Base-by-base conservation (phyloP, 1,284 basidiomycete genomes). In the Ustilago xerochloae region DNA sequence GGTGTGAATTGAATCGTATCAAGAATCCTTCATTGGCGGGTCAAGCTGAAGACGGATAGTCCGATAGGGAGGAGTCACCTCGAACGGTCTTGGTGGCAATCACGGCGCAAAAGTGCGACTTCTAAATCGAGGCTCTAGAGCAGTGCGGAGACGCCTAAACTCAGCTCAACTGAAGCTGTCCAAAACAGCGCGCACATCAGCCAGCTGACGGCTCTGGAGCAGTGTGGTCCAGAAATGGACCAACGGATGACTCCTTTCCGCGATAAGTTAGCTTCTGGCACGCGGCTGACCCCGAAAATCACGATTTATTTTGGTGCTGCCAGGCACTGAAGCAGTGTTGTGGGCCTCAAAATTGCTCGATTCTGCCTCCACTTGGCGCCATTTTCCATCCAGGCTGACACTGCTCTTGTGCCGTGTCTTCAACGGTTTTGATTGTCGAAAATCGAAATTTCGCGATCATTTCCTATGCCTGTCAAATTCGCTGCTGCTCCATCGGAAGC, bases 171-270 rank as follows among this genome's bases (percentile, higher is more conserved):
- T 33, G 29, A 46, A 35, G 18, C 51, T 55, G 52, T 55, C 52
- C 52, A 62, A 43, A 55, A 52, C 49, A 48, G 50, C n/a, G n/a
- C n/a, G n/a, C n/a, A n/a, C 47, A 15, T 20, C 33, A 20, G 26
- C 24, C 45, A 47, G 4, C 22, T 47, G 45, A 7, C 26, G n/a
- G n/a, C n/a, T n/a, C n/a, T n/a, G n/a, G n/a, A n/a, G n/a, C 41
- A 20, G 41, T 43, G 41, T 43, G 3, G 15, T 15, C 41, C 22
- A 4, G 28, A 7, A 30, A 2, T 9, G 6, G 9, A 20, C 4
- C 6, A 39, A 32, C 65, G 65, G 55, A 58, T 68, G 65, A 68
- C 65, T 68, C 65, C 59, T 54, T 46, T 62, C 65, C 65, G 51
- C 20, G 39, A 63, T 41, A 56, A n/a, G n/a, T n/a, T n/a, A n/a